phyloP scores from a whole-genome alignment of 1,284 basidiomycete species.

The Acaromyces ingoldii region DNA sequence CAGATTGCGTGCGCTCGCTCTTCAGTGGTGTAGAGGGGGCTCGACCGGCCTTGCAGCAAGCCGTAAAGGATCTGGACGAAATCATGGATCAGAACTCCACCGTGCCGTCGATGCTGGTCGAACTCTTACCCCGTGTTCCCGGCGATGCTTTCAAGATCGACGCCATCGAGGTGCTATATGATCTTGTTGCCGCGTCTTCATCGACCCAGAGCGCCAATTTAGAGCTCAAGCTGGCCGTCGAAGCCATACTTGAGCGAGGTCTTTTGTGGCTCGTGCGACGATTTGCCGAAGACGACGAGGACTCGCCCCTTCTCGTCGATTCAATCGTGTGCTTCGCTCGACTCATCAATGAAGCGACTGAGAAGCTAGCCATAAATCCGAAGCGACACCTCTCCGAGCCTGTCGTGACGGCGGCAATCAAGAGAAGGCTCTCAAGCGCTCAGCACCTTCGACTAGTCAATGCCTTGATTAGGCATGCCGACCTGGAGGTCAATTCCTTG shows the following conservation, averaged over 20 bases:
- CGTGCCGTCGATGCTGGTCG: not conserved
- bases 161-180: not conserved
- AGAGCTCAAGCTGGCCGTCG: conserved; percentile 14
- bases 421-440: conserved; percentile 58
- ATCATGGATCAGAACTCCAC: not conserved
- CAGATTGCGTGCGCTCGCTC: too few species aligned
- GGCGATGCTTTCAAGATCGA: conserved; percentile 4
- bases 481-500: too few species aligned
- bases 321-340: conserved; percentile 14
- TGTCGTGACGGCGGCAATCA: conserved; percentile 64
- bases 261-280: conserved; percentile 50
- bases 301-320: conserved; percentile 19
- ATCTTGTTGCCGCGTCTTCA: too few species aligned
- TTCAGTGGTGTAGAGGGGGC: too few species aligned
- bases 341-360: conserved; percentile 9
- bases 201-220: too few species aligned
- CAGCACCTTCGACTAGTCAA: conserved; percentile 58
- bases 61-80: not conserved
- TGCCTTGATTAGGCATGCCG: conserved; percentile 49
- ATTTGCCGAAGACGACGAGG: conserved; percentile 51
- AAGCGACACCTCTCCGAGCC: conserved; percentile 69
- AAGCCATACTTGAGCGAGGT: conserved; percentile 16
- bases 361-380: conserved; percentile 36
- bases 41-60: not conserved
- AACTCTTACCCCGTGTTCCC: not conserved